phyloP scores from a whole-genome alignment of 805 yeast genomes.

The Wickerhamiella hasegawae region DNA sequence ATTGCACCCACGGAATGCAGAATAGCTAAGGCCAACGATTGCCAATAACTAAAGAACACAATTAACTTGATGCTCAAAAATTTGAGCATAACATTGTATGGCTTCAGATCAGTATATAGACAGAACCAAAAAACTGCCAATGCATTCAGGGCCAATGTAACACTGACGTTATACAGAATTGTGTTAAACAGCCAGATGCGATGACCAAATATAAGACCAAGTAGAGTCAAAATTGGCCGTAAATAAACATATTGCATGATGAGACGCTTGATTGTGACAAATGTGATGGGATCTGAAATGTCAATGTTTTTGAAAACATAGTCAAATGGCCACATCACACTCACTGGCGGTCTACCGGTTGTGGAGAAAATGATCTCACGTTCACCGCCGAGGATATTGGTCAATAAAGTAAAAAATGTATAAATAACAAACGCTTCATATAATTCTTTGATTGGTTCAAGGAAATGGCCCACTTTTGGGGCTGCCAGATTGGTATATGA shows the following conservation, averaged over 20 bases:
- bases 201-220: slow-evolving; percentile 2
- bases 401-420: slow-evolving; percentile 73
- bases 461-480: slow-evolving; percentile 8
- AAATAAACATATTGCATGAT: slow-evolving; percentile 91
- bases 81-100: slow-evolving; percentile 80
- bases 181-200: slow-evolving; percentile 48
- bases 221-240: slow-evolving; percentile 58
- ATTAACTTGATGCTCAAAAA: slow-evolving; percentile 85
- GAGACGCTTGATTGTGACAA: slow-evolving; percentile 63
- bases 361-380: slow-evolving; percentile 58
- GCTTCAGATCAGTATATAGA: slow-evolving; percentile 56
- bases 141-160: slow-evolving; percentile 66
- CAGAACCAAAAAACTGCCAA: slow-evolving; percentile 89
- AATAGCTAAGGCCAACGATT: slow-evolving; percentile 42
- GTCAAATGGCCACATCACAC: slow-evolving; percentile 36
- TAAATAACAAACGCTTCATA: slow-evolving; percentile 95
- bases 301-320: slow-evolving; percentile 41
- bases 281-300: slow-evolving; percentile 72
- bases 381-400: slow-evolving; percentile 84
- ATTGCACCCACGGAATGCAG: slow-evolving; percentile 22
- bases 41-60: slow-evolving; percentile 98
- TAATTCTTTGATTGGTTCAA: slow-evolving; percentile 49
- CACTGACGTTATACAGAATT: slow-evolving; percentile 60
- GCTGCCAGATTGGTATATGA: slow-evolving; percentile 43
- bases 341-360: slow-evolving; percentile 55